Base-by-base conservation (phyloP, 176 grass and related monocot genomes). In the Calamus simplicifolius region DNA sequence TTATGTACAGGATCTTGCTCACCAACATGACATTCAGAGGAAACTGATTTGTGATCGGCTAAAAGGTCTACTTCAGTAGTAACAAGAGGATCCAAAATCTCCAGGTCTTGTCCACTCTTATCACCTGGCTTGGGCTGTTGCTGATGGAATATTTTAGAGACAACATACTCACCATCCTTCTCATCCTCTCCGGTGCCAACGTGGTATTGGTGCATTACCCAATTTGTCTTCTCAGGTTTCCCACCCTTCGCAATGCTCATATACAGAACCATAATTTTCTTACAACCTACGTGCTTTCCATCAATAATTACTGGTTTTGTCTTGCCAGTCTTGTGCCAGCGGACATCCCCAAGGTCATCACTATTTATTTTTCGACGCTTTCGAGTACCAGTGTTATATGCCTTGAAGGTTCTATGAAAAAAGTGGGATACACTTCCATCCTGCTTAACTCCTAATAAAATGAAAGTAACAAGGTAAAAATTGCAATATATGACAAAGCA, bases 321-420 rank as follows among this genome's bases (percentile, higher is more conserved):
- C 73, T 92, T 97, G 48, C 93, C 93, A 5, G 93, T 97, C 69
- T 97, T 97, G 70, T 97, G 93, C 93, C 93, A 97, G 71, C 84
- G 87, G 35, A 97, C 84, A 85, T 88, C 84, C 0, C 73, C 73
- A 69, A 80, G 78, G 64, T 87, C 66, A 56, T 61, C 61, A 19
- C 71, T 81, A 51, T 78, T 88, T 88, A 97, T 97, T 78, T 92
- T 97, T 59, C 93, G 73, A 65, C 93, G 75, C 66, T 97, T 97
- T 64, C 87, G 82, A 30, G 69, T 97, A 21, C 93, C 93, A 57
- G 87, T 97, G 69, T 73, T 97, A 69, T 97, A 97, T 6, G 93
- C 93, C 62, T 92, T 97, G 69, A 88, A 92, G 52, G 93, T 97
- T 43, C 79, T 81, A 62, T 97, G 87, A 59, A 97, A 97, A 65